Conservation (phyloP, 805 yeast genomes). For the Kazachstania viticola region DNA sequence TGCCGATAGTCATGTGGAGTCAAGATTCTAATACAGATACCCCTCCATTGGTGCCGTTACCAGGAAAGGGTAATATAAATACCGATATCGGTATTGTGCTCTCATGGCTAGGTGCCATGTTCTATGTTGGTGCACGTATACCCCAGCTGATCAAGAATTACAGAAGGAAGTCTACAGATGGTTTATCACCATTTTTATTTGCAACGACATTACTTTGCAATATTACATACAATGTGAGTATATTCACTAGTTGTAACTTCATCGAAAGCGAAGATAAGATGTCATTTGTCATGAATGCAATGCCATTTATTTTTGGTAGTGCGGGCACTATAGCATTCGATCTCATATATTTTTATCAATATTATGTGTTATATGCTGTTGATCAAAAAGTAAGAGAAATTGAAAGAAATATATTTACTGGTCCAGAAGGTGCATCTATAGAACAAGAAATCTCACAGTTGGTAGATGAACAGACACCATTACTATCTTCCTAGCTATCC, state of each 20-base stretch:
- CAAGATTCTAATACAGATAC: background rate
- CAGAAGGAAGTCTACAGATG: constrained; percentile 70
- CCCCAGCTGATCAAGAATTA: constrained; percentile 80
- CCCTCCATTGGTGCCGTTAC: background rate
- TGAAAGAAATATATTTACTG: constrained; percentile 12
- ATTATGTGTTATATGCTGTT: constrained; percentile 24
- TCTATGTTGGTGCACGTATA: constrained; percentile 67
- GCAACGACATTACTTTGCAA: constrained; percentile 73
- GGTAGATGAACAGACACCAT: constrained; percentile 1
- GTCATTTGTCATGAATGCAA: constrained; percentile 50
- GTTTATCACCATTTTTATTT: constrained; percentile 71
- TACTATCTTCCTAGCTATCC: too few relatives aligned
- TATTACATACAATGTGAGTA: constrained; percentile 62
- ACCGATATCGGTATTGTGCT: constrained; percentile 33
- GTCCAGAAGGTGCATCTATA: background rate
- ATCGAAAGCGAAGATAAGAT: constrained; percentile 26
- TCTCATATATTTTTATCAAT: constrained; percentile 54
- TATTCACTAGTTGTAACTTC: constrained; percentile 53
- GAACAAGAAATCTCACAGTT: too few relatives aligned
- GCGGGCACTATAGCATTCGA: constrained; percentile 80
- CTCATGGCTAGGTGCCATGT: constrained; percentile 72
- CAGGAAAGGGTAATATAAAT: background rate
- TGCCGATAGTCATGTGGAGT: background rate
- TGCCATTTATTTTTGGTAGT: constrained; percentile 78
- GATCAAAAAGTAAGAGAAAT: constrained; percentile 20